Evolutionary conservation across 169 alveolate genomes (phyloP).

Genomic region (Plasmodium fragile): DNA sequence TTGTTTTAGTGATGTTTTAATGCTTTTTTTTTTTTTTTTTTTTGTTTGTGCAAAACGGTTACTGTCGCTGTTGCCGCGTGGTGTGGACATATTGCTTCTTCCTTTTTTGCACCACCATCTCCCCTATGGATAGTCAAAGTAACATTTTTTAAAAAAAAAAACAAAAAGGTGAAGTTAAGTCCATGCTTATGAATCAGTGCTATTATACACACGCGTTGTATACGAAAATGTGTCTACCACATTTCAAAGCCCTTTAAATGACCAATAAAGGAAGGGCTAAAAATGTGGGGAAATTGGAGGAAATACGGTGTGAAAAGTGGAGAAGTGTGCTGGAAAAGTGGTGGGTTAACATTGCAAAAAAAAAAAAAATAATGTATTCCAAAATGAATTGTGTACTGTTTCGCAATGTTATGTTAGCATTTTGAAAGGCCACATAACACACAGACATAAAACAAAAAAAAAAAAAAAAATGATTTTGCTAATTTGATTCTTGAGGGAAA

Average conservation of each 20-base stretch:
- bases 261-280: background rate
- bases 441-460: background rate
- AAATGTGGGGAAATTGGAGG: background rate
- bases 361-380: background rate
- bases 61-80: background rate
- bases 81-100: background rate
- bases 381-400: background rate
- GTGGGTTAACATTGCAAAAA: background rate
- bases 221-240: background rate
- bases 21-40: background rate
- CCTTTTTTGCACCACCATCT: background rate
- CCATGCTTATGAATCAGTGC: background rate
- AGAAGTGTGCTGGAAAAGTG: background rate
- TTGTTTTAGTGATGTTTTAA: conserved; percentile 37
- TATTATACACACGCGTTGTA: background rate
- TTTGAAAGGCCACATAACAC: background rate
- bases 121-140: background rate
- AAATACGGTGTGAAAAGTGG: background rate
- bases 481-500: background rate
- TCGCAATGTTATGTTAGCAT: background rate
- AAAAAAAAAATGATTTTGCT: background rate
- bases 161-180: background rate
- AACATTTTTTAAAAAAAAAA: background rate
- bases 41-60: background rate
- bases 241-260: background rate